Evolutionary conservation across 2,329 filamentous ascomycete species (phyloP).

Genomic region (Elsinoe arachidis): DNA sequence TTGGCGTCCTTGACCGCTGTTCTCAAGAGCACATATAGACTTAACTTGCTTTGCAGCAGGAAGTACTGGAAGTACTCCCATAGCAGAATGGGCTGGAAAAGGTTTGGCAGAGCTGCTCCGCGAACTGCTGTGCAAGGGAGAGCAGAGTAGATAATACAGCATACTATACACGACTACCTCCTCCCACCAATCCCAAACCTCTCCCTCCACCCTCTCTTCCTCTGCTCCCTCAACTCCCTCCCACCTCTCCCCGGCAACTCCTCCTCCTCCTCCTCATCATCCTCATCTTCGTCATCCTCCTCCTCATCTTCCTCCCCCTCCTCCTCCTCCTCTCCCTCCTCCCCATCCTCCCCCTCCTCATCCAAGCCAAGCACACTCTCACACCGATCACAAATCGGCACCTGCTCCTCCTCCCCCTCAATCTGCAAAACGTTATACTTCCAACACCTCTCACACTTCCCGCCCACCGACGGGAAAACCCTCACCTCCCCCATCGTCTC

Average conservation of each 20-base stretch:
- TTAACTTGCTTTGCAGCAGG: too few relatives aligned
- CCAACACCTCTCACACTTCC: slow-evolving; percentile 88
- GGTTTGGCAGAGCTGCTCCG: too few relatives aligned
- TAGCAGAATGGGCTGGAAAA: too few relatives aligned
- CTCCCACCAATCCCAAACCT: slow-evolving; percentile 4
- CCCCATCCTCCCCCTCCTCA: slow-evolving; percentile 1
- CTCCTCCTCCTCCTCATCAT: slow-evolving; percentile 2
- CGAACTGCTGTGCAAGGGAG: too few relatives aligned
- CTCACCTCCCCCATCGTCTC: slow-evolving; percentile 17
- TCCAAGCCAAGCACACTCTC: slow-evolving; percentile 48
- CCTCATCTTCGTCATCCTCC: neutral
- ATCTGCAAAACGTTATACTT: slow-evolving; percentile 58
- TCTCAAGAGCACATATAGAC: too few relatives aligned
- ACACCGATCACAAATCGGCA: slow-evolving; percentile 65
- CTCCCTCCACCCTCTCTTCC: slow-evolving; percentile 7
- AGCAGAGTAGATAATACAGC: neutral
- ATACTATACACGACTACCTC: neutral
- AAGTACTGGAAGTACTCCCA: too few relatives aligned
- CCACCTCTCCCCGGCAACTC: slow-evolving; percentile 1
- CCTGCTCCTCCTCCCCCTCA: slow-evolving; percentile 34
- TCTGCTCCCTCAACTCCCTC: neutral
- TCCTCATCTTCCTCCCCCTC: slow-evolving; percentile 10
- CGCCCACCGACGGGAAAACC: slow-evolving; percentile 37
- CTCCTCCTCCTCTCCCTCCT: slow-evolving; percentile 6
- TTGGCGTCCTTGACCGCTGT: too few relatives aligned